phyloP scores from a whole-genome alignment of 2,329 filamentous ascomycete species.

The Colletotrichum sp. region DNA sequence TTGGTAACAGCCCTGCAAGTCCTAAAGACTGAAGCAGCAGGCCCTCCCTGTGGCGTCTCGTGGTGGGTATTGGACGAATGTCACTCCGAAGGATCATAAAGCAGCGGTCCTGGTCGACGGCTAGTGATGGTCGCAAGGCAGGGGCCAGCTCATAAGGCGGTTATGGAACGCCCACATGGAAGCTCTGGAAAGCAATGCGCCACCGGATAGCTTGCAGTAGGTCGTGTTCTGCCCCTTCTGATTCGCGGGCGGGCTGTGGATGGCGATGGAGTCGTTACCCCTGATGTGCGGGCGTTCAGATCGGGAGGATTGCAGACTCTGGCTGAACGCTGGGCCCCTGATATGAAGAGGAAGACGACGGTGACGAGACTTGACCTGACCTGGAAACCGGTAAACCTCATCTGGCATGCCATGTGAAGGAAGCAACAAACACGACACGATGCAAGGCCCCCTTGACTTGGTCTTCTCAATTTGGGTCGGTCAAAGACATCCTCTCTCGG shows the following conservation, averaged over 20 bases:
- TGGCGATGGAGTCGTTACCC: background rate
- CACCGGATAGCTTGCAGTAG: background rate
- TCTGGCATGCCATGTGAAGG: background rate
- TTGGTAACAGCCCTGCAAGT: background rate
- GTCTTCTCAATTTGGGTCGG: background rate
- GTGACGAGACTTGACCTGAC: background rate
- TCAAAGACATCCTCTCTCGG: background rate
- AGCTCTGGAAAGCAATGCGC: slow-evolving; percentile 1
- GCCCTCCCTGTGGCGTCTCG: background rate
- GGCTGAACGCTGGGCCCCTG: background rate
- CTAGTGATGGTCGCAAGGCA: background rate
- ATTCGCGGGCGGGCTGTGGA: background rate
- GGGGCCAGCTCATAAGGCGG: background rate
- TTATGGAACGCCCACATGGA: background rate
- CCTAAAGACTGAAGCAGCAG: background rate
- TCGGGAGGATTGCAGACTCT: background rate
- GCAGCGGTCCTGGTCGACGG: background rate
- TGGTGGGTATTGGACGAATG: background rate
- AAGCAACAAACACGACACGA: background rate
- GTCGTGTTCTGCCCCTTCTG: background rate
- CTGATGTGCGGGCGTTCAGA: background rate
- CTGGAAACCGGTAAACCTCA: background rate
- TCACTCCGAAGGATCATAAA: slow-evolving; percentile 10
- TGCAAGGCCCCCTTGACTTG: background rate
- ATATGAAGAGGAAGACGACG: background rate